Conservation (phyloP, 78 protist species). For the Dictyostelium brefeldianum region DNA sequence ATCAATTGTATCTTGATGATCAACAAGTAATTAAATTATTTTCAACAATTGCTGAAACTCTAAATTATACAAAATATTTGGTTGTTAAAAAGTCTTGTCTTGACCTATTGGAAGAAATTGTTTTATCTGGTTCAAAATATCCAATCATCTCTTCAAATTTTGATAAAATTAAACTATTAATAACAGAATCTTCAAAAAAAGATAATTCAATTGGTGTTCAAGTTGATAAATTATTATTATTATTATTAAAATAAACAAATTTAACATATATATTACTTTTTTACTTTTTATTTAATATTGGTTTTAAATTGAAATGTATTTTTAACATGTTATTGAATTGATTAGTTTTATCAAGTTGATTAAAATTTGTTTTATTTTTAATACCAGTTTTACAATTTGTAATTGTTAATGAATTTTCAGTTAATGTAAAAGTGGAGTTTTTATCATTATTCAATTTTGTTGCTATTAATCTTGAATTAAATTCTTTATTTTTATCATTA, state of each 20-base stretch:
- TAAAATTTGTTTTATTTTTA: neutral
- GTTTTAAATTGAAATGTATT: conserved; percentile 7
- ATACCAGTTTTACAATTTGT: neutral
- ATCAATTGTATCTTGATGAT: neutral
- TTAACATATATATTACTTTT: too few relatives aligned
- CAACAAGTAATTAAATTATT: neutral
- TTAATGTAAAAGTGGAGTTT: too few relatives aligned
- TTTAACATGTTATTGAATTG: neutral
- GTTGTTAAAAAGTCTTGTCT: conserved; percentile 35
- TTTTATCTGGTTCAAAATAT: conserved; percentile 1
- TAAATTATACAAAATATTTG: conserved; percentile 32
- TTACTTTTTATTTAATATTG: neutral
- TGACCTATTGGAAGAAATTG: conserved; percentile 46
- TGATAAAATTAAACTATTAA: conserved; percentile 24
- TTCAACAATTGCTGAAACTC: neutral
- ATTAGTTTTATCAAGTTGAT: neutral
- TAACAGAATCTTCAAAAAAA: conserved; percentile 32
- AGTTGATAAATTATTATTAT: conserved; percentile 47
- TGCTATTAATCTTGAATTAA: neutral
- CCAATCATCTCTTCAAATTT: neutral
- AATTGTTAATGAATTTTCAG: neutral
- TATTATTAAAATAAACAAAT: too few relatives aligned
- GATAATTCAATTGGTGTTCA: conserved; percentile 51
- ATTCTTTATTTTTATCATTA: neutral
- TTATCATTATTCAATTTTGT: neutral